Base-by-base conservation (phyloP, 1,284 basidiomycete species). In the Meira miltonrushii region DNA sequence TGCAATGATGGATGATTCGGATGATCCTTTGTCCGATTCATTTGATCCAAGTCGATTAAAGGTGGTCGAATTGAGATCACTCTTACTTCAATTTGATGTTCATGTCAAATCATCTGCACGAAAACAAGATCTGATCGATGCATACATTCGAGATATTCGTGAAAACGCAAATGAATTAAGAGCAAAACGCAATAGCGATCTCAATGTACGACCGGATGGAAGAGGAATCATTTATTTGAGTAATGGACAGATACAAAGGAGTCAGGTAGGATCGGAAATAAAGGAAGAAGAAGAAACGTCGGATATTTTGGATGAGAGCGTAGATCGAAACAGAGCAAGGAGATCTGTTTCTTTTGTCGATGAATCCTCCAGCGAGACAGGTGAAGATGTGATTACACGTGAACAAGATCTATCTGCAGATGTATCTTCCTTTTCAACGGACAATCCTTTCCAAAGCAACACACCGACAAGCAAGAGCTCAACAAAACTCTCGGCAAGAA, bases 31-130 rank as follows among this genome's bases (percentile, higher is more conserved):
- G 59, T 83, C 89, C 51, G 84, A 85, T 8, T 87, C 87, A 67
- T 98, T 95, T 67, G 87, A 96, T 65, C 86, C 92, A 1, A 71
- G 82, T 12, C 81, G 84, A 1, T 84, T 93, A 60, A 94, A 87
- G 6, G 85, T 93, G 39, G 83, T 88, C 13, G 88, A 92, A 72
- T 82, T 94, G 6, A 83, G 90, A 11, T 87, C 87, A 12, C 78
- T 96, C 57, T 83, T 97, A 54, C 85, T 88, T 41, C 87, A 87
- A 72, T 90, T 97, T 80, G 85, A 87, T 63, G 82, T 94, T 70
- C 81, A 82, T 37, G 90, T 88, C 79, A 85, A 88, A 6, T 84
- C 86, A 2, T 85, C 86, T 1, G 87, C 89, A 70, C 90, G 89
- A 64, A 97, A 97, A 79, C 82, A 86, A 6, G 91, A 90, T 69